Evolutionary conservation across 306 rosid genomes (phyloP), one percentile per base, ranked within the genome.

Genomic region (Hippophae rhamnoides): DNA sequence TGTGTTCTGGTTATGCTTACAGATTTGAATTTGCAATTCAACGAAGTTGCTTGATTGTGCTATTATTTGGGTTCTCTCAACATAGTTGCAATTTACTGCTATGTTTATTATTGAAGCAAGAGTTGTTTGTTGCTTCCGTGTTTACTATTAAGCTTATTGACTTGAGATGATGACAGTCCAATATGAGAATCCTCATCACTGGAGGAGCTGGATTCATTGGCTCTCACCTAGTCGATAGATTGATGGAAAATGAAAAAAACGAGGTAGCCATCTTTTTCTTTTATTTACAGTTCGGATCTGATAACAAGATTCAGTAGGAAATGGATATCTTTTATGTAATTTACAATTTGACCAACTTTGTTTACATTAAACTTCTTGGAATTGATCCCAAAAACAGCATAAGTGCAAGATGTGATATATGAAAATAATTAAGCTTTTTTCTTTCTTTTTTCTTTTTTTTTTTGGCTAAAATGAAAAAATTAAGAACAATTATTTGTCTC

Each of bases 131-230:
- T n/a, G 12, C 40, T 43, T 12, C 41, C 43, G 40, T 45, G n/a
- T 41, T 40, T 47, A 48, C 18, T 9, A 25, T 56, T 52, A 13
- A 6, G 50, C 72, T 52, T 49, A 60, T 61, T 70, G 48, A 51
- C 53, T 43, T 63, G 23, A 68, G 58, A 51, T 62, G 62, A 54
- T 60, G 31, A 60, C 73, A 90, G 98, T 82, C 96, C 41, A 90
- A 90, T 60, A 83, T 90, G 98, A 85, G 98, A 79, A 90, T 90
- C 60, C 71, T 90, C 84, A 71, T 90, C 50, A 87, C 95, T 14
- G 98, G 98, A 79, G 96, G 98, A 77, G 98, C 98, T 76, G 98
- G 98, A 63, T 90, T 90, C 80, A 90, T 90, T 40, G 98, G 98
- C 43, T 90, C 98, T 72, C 98, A 90, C 80, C 89, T 90, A 14